Percentiles rank a stretch among this genome's conserved stretches.
phyloP scores from a whole-genome alignment of 257 asterid species.

The Solanum peruvianum region DNA sequence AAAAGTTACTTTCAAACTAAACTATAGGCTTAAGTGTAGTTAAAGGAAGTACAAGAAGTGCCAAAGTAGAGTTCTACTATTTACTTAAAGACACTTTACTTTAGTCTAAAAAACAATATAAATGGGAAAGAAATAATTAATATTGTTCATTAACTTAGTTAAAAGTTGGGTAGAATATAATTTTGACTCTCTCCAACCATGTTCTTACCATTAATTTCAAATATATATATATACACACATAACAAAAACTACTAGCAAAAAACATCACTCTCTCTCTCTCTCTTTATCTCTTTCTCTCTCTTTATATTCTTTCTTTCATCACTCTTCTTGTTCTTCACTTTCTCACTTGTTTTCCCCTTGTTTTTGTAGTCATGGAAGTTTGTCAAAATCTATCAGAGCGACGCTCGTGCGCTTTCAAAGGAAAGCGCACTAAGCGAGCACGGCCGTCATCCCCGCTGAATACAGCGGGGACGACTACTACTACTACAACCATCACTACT shows the following conservation, averaged over 20 bases:
- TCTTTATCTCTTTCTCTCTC: not conserved
- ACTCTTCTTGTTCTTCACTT: conserved; percentile 3
- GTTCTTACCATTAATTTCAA: conserved; percentile 18
- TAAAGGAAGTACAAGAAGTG: not conserved
- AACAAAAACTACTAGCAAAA: conserved; percentile 18
- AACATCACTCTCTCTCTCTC: conserved; percentile 26
- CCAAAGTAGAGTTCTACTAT: not conserved
- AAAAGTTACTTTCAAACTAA: not conserved
- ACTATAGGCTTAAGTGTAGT: not conserved
- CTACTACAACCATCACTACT: not conserved
- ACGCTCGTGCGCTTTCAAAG: not conserved
- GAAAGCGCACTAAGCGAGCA: not conserved
- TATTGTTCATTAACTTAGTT: not conserved
- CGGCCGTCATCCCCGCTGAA: not conserved
- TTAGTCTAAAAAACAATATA: not conserved
- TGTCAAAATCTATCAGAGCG: not conserved
- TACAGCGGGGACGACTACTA: not conserved
- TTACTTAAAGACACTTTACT: not conserved
- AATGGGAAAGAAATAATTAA: not conserved
- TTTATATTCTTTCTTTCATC: not conserved
- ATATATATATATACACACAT: not conserved
- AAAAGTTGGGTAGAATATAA: conserved; percentile 23
- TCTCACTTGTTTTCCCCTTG: conserved; percentile 2
- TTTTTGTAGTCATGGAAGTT: conserved; percentile 33
- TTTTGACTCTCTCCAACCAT: conserved; percentile 22